Base-by-base conservation (phyloP, 306 rosid species). In the Dryas drummondii region DNA sequence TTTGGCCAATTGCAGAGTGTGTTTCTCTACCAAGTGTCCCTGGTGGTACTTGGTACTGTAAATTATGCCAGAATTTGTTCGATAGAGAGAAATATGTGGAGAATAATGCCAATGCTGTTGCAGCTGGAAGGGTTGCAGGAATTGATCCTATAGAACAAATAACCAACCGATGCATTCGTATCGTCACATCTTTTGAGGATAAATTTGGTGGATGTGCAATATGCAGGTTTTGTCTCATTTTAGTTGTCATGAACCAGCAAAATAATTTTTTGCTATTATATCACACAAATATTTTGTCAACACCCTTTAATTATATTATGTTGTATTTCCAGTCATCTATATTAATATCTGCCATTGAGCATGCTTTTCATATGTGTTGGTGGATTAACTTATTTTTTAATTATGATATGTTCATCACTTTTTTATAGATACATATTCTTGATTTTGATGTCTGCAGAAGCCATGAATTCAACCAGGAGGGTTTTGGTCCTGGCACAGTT, bases 31-130 rank as follows among this genome's bases (percentile, higher is more conserved):
- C 89, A 71, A 60, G 71, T 47, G 57, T 88, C 49, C 92, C 98
- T 1, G 82, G 62, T 77, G 98, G 88, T 47, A 69, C 88, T 72
- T 92, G 99, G 99, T 96, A 90, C 84, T 96, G 99, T 83, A 92
- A 84, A 78, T 80, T 86, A 76, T 96, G 99, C 85, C 92, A 85
- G 82, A 85, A 79, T 80, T 26, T 82, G 71, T 89, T 87, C 54
- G 87, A 73, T 53, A 84, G 66, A n/a, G 93, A 90, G 65, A 90
- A 76, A 83, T 82, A 71, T 77, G 91, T 80, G 77, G 90, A 89
- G 78, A 85, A 61, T 64, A 86, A 85, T 74, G 75, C 79, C 77
- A 89, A 91, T 86, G 96, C 98, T 52, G 76, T 81, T 73, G 91
- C 90, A n/a, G 96, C 91, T 65, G 96, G 96, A 74, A 89, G 90